Conservation (phyloP, 495 filamentous ascomycete genomes). For the Daldinia grandis region DNA sequence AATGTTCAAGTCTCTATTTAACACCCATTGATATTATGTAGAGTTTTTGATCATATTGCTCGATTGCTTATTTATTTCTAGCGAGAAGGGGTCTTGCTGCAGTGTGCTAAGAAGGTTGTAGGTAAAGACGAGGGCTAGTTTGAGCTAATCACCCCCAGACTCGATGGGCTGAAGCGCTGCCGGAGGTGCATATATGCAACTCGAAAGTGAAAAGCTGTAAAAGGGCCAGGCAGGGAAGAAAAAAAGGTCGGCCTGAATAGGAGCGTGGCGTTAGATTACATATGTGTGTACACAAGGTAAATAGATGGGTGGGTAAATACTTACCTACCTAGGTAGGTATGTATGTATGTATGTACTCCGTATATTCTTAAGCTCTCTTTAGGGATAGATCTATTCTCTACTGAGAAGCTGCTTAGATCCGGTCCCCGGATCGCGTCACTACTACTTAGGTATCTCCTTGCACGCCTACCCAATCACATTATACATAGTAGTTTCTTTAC, state of each 20-base stretch:
- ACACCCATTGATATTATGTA: neutral
- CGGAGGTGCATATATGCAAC: conserved; percentile 33
- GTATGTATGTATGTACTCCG: conserved; percentile 1
- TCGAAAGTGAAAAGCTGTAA: conserved; percentile 20
- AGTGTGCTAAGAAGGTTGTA: conserved; percentile 23
- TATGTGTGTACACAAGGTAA: conserved; percentile 1
- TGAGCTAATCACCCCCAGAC: conserved; percentile 19
- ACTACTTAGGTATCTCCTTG: neutral
- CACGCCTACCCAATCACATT: neutral
- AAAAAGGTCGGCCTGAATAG: conserved; percentile 9
- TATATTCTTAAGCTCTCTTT: neutral
- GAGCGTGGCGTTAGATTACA: conserved; percentile 1
- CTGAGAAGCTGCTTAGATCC: neutral
- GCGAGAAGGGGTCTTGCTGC: conserved; percentile 16
- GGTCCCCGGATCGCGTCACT: neutral
- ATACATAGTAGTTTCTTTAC: neutral
- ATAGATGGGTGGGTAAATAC: neutral
- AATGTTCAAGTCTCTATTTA: neutral
- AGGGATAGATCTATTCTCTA: neutral
- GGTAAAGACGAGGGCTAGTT: conserved; percentile 30
- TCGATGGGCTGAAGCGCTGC: conserved; percentile 39
- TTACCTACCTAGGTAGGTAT: neutral
- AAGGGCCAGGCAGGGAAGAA: conserved; percentile 8
- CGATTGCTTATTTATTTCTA: conserved; percentile 28
- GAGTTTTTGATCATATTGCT: conserved; percentile 2